Percentiles rank a stretch among this genome's conserved stretches.
Evolutionary conservation across 225 moss, liverwort and hornwort genomes (phyloP).

Genomic region (Sphagnum tenellum): DNA sequence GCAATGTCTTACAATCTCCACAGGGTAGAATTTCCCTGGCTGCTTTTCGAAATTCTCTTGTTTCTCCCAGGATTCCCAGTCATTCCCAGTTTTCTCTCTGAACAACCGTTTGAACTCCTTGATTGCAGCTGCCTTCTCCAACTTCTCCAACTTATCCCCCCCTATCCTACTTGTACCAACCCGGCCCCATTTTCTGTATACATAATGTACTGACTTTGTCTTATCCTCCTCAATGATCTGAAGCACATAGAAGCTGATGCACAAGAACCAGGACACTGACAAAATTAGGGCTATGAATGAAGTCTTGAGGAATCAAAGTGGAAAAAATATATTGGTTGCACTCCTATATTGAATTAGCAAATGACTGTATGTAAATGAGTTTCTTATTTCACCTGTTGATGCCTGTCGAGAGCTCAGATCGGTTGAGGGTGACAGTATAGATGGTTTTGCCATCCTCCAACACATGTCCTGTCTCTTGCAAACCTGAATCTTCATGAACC

Average conservation of each 20-base stretch:
- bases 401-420: constrained; percentile 79
- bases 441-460: constrained; percentile 73
- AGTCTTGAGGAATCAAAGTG: not conserved
- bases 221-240: constrained; percentile 86
- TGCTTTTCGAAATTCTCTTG: constrained; percentile 73
- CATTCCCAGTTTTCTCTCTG: constrained; percentile 81
- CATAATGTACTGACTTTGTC: constrained; percentile 33
- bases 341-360: no score
- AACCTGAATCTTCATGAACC: constrained; percentile 83
- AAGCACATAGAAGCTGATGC: constrained; percentile 77
- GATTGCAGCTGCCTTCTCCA: constrained; percentile 53
- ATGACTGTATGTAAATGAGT: not conserved
- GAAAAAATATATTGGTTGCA: not conserved
- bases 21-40: constrained; percentile 81
- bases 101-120: constrained; percentile 79
- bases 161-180: constrained; percentile 78
- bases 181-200: constrained; percentile 98
- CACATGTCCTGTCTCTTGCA: constrained; percentile 88
- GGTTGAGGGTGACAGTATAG: constrained; percentile 81
- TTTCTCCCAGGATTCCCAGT: constrained; percentile 65
- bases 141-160: constrained; percentile 59
- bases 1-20: constrained; percentile 68
- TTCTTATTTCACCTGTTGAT: constrained; percentile 64
- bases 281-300: not conserved
- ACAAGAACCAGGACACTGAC: not conserved